Evolutionary conservation across 257 asterid species (phyloP).

Genomic region (Paraleonurus japonicus): DNA sequence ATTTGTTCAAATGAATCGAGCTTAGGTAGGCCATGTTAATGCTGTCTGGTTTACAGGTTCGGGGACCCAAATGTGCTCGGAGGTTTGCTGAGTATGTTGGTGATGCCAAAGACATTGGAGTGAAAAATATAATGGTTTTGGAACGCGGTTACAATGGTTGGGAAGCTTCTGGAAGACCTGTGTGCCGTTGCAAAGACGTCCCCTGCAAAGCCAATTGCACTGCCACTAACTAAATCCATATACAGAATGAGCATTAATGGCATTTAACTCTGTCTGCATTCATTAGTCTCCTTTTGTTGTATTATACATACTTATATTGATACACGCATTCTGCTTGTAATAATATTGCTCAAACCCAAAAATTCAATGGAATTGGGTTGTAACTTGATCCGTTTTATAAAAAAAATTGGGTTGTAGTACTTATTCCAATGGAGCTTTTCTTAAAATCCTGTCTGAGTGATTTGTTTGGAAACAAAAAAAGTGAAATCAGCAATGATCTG

Average conservation of each 20-base stretch:
- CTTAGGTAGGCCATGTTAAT: neutral
- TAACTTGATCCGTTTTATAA: no score
- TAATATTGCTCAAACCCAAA: neutral
- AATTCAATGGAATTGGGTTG: neutral
- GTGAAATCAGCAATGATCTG: no score
- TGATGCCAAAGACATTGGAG: slow-evolving; percentile 48
- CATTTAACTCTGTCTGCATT: neutral
- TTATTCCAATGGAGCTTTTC: no score
- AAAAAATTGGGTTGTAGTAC: no score
- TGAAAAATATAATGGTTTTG: slow-evolving; percentile 68
- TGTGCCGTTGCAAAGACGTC: slow-evolving; percentile 74
- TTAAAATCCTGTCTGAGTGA: no score
- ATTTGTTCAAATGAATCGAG: neutral
- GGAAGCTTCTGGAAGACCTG: slow-evolving; percentile 88
- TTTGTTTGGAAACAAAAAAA: no score
- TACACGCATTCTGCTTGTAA: neutral
- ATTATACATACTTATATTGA: neutral
- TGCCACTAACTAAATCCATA: neutral
- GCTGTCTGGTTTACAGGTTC: slow-evolving; percentile 49
- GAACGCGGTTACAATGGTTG: slow-evolving; percentile 91
- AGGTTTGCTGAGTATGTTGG: slow-evolving; percentile 70
- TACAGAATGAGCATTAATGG: neutral
- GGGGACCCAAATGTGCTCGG: slow-evolving; percentile 94
- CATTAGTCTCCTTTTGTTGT: neutral
- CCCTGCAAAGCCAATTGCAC: slow-evolving; percentile 68